Conservation (phyloP, 2,329 filamentous ascomycete genomes). For the Monilinia aucupariae region DNA sequence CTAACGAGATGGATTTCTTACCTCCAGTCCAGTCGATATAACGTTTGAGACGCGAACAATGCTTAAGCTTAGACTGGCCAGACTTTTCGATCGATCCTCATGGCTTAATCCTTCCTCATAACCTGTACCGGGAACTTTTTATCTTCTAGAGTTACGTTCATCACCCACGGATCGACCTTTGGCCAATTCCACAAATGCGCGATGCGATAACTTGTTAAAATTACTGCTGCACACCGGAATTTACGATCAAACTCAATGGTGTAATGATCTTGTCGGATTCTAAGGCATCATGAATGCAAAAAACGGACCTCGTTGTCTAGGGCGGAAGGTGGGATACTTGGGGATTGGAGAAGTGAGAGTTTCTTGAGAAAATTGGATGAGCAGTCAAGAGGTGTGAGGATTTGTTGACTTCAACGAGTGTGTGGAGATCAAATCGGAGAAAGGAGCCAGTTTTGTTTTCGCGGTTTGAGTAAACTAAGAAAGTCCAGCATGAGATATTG, state of each 20-base stretch:
- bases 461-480: background rate
- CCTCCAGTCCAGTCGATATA: too few relatives aligned
- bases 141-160: slow-evolving; percentile 36
- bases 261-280: slow-evolving; percentile 39
- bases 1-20: too few relatives aligned
- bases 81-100: slow-evolving; percentile 34
- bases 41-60: slow-evolving; percentile 37
- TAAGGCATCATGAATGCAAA: slow-evolving; percentile 37
- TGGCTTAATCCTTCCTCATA: slow-evolving; percentile 33
- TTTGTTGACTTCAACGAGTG: slow-evolving; percentile 37
- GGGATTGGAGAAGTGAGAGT: slow-evolving; percentile 41
- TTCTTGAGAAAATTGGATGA: slow-evolving; percentile 38
- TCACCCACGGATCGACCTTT: slow-evolving; percentile 40
- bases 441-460: slow-evolving; percentile 28
- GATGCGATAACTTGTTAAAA: too few relatives aligned
- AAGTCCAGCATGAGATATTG: background rate
- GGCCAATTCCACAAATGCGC: slow-evolving; percentile 37
- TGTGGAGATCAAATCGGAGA: slow-evolving; percentile 35
- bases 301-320: slow-evolving; percentile 34
- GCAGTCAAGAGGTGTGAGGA: slow-evolving; percentile 30
- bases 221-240: slow-evolving; percentile 36
- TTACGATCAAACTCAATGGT: slow-evolving; percentile 43
- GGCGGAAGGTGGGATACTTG: slow-evolving; percentile 38
- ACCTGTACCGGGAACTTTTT: slow-evolving; percentile 34
- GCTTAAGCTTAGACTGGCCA: background rate